These are phyloP conservation scores for Tardiomyces blankii DNA, from an alignment of 1,139 yeast genomes.

Conservation along the genomic window DNA sequence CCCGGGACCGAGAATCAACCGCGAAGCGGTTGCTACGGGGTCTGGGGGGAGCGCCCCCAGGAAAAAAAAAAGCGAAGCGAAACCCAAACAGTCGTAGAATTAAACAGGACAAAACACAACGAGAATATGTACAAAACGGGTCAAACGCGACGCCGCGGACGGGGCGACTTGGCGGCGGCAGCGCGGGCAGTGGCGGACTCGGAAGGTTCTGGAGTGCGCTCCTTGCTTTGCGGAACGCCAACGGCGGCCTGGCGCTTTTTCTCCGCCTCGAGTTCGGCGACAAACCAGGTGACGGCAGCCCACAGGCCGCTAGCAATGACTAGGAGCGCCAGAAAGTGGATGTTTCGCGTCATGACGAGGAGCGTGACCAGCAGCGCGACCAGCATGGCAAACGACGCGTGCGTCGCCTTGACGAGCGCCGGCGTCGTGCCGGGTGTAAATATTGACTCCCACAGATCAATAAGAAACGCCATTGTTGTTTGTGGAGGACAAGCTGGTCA, in stretches of 20 bases:
- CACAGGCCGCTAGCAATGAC: constrained; percentile 63
- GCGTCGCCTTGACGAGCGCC: constrained; percentile 72
- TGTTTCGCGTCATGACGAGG: constrained; percentile 51
- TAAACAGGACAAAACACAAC: not conserved
- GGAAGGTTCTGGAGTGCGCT: not conserved
- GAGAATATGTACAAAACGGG: no score
- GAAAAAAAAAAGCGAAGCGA: no score
- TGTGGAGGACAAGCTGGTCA: no score
- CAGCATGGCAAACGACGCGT: constrained; percentile 50
- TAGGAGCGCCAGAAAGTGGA: constrained; percentile 68
- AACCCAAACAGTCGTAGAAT: no score
- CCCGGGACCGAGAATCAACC: no score
- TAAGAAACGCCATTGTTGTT: constrained; percentile 24
- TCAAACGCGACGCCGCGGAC: not conserved
- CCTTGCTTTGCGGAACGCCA: not conserved
- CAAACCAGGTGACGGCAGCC: constrained; percentile 81
- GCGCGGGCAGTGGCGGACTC: not conserved
- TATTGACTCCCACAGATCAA: constrained; percentile 79
- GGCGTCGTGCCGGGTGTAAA: constrained; percentile 95
- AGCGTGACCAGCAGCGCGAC: constrained; percentile 42
- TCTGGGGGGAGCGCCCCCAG: not conserved
- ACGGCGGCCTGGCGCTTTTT: constrained; percentile 28
- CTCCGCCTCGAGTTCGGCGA: constrained; percentile 50
- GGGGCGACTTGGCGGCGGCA: not conserved
- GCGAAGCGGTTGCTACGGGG: not conserved